Conservation (phyloP, 2,329 filamentous ascomycete species). For the Arthrobotrys iridis region DNA sequence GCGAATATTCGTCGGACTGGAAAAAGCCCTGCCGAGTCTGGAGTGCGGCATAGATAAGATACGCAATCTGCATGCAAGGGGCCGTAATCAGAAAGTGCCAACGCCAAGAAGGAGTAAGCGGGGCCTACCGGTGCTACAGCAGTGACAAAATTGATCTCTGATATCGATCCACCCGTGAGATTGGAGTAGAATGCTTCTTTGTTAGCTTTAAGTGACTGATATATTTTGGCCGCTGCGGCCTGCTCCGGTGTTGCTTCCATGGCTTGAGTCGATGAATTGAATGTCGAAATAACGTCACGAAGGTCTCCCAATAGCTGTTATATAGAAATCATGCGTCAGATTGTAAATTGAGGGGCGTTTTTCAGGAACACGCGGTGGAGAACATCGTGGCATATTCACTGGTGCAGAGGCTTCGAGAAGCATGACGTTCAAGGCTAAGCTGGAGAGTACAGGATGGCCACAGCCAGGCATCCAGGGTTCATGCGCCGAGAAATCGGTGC, state of each 20-base stretch:
- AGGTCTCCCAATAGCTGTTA: not conserved
- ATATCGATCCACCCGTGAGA: conserved; percentile 81
- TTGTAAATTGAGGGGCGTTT: not conserved
- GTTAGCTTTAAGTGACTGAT: conserved; percentile 76
- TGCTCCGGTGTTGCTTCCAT: conserved; percentile 46
- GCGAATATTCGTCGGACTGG: conserved; percentile 70
- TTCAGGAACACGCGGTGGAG: conserved; percentile 22
- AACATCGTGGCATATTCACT: conserved; percentile 31
- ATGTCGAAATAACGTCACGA: not conserved
- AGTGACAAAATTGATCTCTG: conserved; percentile 87
- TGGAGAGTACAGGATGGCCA: conserved; percentile 33
- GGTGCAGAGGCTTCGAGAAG: conserved; percentile 33
- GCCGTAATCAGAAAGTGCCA: conserved; percentile 53
- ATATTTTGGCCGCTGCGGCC: conserved; percentile 53
- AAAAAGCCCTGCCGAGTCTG: conserved; percentile 88
- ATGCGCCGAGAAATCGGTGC: conserved; percentile 32
- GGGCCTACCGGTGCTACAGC: conserved; percentile 82
- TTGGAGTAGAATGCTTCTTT: conserved; percentile 98
- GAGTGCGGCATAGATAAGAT: conserved; percentile 87
- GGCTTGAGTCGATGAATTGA: not conserved
- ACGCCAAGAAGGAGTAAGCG: not conserved
- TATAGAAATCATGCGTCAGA: not conserved
- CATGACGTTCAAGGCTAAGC: conserved; percentile 26
- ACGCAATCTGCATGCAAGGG: conserved; percentile 72
- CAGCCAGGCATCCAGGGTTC: conserved; percentile 11